Evolutionary conservation across 257 asterid species (phyloP).

Genomic region (Pogostemon cablin): DNA sequence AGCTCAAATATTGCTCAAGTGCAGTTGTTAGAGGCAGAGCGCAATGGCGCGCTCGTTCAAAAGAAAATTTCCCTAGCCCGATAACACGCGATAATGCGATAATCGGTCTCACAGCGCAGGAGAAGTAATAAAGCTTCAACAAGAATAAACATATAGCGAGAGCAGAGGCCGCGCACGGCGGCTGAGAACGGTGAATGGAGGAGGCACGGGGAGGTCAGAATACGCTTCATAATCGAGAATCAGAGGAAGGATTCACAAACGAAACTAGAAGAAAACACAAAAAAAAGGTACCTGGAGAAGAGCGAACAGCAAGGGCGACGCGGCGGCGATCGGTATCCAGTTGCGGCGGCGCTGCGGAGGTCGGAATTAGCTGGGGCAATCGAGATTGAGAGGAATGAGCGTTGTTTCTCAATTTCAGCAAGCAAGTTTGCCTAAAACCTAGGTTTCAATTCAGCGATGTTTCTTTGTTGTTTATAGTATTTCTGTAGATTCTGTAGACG

Average conservation of each 20-base stretch:
- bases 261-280: too few species aligned
- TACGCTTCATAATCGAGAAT: too few species aligned
- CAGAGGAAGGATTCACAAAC: too few species aligned
- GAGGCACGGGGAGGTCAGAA: too few species aligned
- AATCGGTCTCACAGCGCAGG: background rate
- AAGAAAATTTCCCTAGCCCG: background rate
- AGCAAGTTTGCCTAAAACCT: background rate
- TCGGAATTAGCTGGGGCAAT: background rate
- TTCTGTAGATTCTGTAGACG: background rate
- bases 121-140: background rate
- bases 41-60: background rate
- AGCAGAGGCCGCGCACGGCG: background rate
- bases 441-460: background rate
- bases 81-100: background rate
- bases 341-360: background rate
- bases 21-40: background rate
- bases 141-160: background rate
- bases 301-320: too few species aligned
- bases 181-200: background rate
- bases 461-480: too few species aligned
- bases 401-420: background rate
- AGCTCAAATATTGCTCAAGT: conserved; percentile 9
- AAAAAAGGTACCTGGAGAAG: too few species aligned
- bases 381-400: background rate
- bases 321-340: background rate